Percentiles rank a stretch among this genome's conserved stretches.
phyloP scores from a whole-genome alignment of 148 eudicot species.

The Diospyros lotus region DNA sequence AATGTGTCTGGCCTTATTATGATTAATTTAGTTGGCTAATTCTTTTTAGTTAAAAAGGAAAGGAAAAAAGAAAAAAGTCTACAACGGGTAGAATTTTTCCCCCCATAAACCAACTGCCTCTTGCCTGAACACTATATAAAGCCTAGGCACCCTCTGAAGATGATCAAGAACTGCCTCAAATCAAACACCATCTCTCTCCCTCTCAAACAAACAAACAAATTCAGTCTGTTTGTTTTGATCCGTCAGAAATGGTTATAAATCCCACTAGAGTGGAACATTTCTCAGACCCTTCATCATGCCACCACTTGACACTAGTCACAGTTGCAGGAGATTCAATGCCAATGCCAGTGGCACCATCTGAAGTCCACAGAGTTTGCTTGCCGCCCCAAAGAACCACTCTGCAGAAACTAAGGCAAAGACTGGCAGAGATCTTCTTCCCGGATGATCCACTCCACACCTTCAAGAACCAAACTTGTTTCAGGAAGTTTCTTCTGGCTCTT shows the following conservation, averaged over 20 bases:
- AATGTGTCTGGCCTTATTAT: too few species aligned
- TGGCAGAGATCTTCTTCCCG: slow-evolving; percentile 80
- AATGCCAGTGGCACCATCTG: slow-evolving; percentile 17
- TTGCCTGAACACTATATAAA: background rate
- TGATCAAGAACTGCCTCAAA: background rate
- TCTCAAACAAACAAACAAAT: too few species aligned
- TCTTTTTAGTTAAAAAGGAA: too few species aligned
- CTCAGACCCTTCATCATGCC: slow-evolving; percentile 20
- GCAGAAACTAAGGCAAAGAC: slow-evolving; percentile 47
- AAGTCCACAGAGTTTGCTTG: slow-evolving; percentile 62
- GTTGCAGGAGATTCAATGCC: background rate
- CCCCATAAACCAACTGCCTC: background rate
- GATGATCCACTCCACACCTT: slow-evolving; percentile 80
- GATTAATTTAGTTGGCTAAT: too few species aligned
- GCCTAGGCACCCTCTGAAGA: background rate
- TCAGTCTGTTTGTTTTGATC: background rate
- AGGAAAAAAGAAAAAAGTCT: background rate
- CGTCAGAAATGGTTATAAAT: slow-evolving; percentile 38
- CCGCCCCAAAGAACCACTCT: slow-evolving; percentile 62
- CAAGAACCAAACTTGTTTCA: slow-evolving; percentile 55
- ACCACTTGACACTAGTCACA: slow-evolving; percentile 12
- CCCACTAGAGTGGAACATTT: slow-evolving; percentile 67
- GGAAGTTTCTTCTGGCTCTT: slow-evolving; percentile 50
- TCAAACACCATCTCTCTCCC: background rate
- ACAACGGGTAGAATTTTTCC: too few species aligned